Evolutionary conservation across 495 filamentous ascomycete genomes (phyloP).

Genomic region (Evernia prunastri): DNA sequence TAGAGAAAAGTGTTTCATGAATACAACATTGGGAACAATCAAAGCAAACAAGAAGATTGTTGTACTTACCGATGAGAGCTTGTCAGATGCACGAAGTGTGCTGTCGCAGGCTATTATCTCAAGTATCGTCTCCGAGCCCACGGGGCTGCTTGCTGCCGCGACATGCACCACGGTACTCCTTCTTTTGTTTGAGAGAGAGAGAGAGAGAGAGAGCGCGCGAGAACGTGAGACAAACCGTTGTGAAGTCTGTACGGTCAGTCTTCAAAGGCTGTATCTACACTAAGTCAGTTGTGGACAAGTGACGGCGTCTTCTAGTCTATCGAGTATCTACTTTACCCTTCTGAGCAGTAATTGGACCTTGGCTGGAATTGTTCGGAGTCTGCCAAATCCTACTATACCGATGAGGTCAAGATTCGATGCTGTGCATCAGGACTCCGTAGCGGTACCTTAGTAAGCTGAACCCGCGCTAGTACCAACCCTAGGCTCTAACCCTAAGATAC

Average conservation of each 20-base stretch:
- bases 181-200: background rate
- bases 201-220: background rate
- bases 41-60: background rate
- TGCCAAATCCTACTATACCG: background rate
- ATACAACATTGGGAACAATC: background rate
- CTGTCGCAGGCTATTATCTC: conserved; percentile 29
- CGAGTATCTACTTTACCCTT: too few species aligned
- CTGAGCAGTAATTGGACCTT: background rate
- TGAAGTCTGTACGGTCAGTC: background rate
- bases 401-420: background rate
- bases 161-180: conserved; percentile 36
- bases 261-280: background rate
- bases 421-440: too few species aligned
- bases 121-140: conserved; percentile 43
- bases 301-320: background rate
- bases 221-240: background rate
- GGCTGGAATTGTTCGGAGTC: background rate
- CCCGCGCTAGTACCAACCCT: too few species aligned
- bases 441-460: too few species aligned
- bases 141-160: conserved; percentile 37
- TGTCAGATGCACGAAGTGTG: background rate
- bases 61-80: background rate
- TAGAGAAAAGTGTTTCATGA: too few species aligned
- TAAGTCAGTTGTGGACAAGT: background rate
- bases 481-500: too few species aligned